Base-by-base conservation (phyloP, 257 asterid species). In the Nicotiana benthamiana region DNA sequence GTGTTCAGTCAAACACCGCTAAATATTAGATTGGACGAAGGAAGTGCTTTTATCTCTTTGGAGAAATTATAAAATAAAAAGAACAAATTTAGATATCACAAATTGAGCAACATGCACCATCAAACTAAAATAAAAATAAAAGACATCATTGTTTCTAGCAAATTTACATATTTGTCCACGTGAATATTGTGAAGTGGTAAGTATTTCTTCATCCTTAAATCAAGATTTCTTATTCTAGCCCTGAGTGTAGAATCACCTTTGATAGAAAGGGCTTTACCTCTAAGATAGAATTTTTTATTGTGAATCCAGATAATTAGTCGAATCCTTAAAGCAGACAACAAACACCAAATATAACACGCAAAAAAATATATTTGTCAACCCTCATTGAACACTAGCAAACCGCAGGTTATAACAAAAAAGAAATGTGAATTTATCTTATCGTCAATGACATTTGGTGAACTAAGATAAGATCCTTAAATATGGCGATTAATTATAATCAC, bases 361-460 rank as follows among this genome's bases (percentile, higher is more conserved):
- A 7, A 7, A 36, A 36, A 40, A 20, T 24, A 24, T 24, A 46
- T 24, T 72, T 72, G 43, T 48, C 61, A 72, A 72, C 61, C 40
- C 20, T 13, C 40, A 48, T 72, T 15, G 48, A 46, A 1, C 51
- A 43, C 24, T 48, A 72, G 7, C 43, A 48, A 24, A 46, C n/a
- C 2, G 48, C 3, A 48, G 77, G 7, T 20, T 15, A 53, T 48
- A 53, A 26, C 40, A 24, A 46, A 72, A 72, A 13, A 15, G 1
- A 72, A 72, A 46, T 72, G 61, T 46, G 16, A 24, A 72, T 46
- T 15, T 24, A 46, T 24, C 17, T 46, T 72, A 46, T 46, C 26
- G 78, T 72, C 78, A 72, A 72, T 72, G 78, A 72, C 56, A 46
- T 72, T 72, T 72, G 78, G 48, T 72, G 78, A 72, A 40, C 61